Base-by-base conservation (phyloP, 2,329 filamentous ascomycete species). In the Rhytidhysteron rufulum region DNA sequence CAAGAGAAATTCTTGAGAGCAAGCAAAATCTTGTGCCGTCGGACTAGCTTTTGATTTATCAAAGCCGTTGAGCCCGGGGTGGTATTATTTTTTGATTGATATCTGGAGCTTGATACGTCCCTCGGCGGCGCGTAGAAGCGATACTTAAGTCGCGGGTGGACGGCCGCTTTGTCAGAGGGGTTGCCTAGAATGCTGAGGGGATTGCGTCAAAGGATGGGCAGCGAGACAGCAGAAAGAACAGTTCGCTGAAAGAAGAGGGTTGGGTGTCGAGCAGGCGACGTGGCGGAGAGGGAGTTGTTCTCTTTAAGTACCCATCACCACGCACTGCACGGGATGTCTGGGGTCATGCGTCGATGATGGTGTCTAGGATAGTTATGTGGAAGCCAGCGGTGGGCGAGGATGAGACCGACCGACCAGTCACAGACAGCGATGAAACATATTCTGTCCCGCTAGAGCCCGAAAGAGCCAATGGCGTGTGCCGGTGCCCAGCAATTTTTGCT, bases 341-440 rank as follows among this genome's bases (percentile, higher is more conserved):
- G 48, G 60, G 61, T 65, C 61, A 65, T 62, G 61, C 45, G 61
- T 54, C 48, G 20, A 27, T 27, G 34, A 40, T 37, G 39, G 42
- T 33, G 35, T 48, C 25, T 18, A 22, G 18, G 18, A 8, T 35
- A 41, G 47, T 47, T 27, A 38, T 42, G 39, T 17, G 37, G 17
- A 39, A 34, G 41, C 41, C 8, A 41, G 55, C 57, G 60, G 57
- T 55, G 57, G 60, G 60, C 58, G 58, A 58, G 60, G 57, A 53
- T 48, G 54, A 58, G 50, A 51, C 55, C 49, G 51, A 51, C 52
- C 33, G 48, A 43, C 53, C 58, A 62, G 49, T 63, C 53, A 61
- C 49, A 54, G 53, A n/a, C 48, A 43, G 31, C 48, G 47, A 41
- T 57, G 60, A 63, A 63, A 65, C 61, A 58, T 51, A 62, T 60